Conservation (phyloP, 352 stramenopile species). For the Elongisporangium prolatum region DNA sequence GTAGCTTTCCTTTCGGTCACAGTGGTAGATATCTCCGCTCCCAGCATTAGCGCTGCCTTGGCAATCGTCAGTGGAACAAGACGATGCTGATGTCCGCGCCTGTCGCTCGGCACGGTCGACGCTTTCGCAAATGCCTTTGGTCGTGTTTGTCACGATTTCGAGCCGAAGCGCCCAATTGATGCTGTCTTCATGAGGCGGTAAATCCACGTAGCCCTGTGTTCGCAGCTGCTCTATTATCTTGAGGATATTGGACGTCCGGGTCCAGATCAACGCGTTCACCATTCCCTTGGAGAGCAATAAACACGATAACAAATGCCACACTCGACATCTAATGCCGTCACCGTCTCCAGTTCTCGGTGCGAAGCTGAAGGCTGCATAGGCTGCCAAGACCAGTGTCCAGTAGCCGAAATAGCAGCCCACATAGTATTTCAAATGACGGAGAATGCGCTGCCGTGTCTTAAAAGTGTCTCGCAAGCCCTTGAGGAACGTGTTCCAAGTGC, state of each 20-base stretch:
- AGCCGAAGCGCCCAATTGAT: constrained; percentile 86
- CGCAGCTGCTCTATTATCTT: constrained; percentile 69
- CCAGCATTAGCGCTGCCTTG: constrained; percentile 4
- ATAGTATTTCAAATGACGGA: constrained; percentile 84
- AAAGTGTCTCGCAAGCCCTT: constrained; percentile 77
- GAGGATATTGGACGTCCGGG: constrained; percentile 76
- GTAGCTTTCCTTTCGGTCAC: constrained; percentile 66
- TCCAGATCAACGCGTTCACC: constrained; percentile 82
- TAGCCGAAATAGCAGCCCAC: constrained; percentile 86
- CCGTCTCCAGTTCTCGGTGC: constrained; percentile 22
- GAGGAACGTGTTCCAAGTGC: constrained; percentile 76
- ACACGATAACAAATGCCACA: constrained; percentile 72
- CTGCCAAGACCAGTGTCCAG: constrained; percentile 72
- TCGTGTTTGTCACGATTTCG: constrained; percentile 85
- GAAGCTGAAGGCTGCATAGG: constrained; percentile 65
- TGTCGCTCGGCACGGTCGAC: constrained; percentile 63
- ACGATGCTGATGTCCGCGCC: constrained; percentile 30
- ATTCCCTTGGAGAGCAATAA: constrained; percentile 72
- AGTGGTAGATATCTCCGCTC: constrained; percentile 7
- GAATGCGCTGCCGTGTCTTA: constrained; percentile 64
- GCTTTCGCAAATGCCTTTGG: constrained; percentile 77
- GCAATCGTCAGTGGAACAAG: constrained; percentile 15
- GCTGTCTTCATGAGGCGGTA: constrained; percentile 65
- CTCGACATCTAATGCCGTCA: constrained; percentile 43
- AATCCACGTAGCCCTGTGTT: constrained; percentile 46